Evolutionary conservation across 352 stramenopile species (phyloP).

Genomic region (Phytophthora tentaculata): DNA sequence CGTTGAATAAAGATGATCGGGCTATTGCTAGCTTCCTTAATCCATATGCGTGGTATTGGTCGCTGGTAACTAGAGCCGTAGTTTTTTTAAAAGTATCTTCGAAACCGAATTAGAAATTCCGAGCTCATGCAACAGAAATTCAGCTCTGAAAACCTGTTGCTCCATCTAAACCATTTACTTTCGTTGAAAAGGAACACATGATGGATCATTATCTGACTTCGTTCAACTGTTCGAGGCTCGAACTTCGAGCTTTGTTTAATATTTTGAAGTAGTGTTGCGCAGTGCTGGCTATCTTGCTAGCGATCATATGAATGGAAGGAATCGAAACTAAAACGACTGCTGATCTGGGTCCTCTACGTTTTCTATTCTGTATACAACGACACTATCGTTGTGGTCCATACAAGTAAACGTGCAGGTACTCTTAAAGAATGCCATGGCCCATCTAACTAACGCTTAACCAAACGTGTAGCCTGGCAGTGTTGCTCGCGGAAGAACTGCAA

Average conservation of each 20-base stretch:
- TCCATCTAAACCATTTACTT: not conserved
- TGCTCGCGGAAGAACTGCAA: slow-evolving; percentile 33
- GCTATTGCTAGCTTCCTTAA: too few relatives aligned
- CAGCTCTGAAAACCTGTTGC: too few relatives aligned
- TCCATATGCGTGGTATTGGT: too few relatives aligned
- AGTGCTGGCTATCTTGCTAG: not conserved
- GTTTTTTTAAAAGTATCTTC: too few relatives aligned
- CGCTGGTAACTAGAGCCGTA: too few relatives aligned
- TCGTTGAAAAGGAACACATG: not conserved
- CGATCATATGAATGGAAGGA: not conserved
- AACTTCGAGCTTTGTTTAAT: not conserved
- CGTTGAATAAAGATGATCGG: too few relatives aligned
- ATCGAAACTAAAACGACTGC: not conserved
- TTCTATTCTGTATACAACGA: slow-evolving; percentile 16
- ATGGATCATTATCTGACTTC: slow-evolving; percentile 3
- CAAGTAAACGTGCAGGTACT: slow-evolving; percentile 19
- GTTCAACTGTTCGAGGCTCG: slow-evolving; percentile 17
- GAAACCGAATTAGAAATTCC: too few relatives aligned
- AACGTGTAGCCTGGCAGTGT: slow-evolving; percentile 57
- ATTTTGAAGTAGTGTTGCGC: not conserved
- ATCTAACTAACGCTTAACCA: slow-evolving; percentile 18
- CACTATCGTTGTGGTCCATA: slow-evolving; percentile 1
- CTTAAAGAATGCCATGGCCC: not conserved
- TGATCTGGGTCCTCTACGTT: slow-evolving; percentile 14
- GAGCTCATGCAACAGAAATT: too few relatives aligned